Evolutionary conservation across 2,329 filamentous ascomycete genomes (phyloP), one percentile per base, ranked within the genome.

Genomic region (Penicillium capsulatum): DNA sequence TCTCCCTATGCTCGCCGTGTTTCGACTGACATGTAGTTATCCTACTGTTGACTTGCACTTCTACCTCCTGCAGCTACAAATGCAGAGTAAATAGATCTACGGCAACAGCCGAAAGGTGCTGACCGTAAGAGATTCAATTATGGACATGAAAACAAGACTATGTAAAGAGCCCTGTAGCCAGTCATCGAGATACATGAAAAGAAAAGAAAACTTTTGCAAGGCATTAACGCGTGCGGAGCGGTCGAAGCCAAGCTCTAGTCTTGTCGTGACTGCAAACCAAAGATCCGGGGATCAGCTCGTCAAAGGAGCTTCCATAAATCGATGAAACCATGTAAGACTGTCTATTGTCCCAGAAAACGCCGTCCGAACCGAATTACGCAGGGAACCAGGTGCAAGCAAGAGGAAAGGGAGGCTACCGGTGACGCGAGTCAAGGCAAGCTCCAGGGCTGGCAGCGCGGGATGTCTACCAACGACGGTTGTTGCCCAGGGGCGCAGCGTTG

Each of bases 401-500:
- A 45, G 43, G 41, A 50, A 46, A 40, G 35, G 44, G 51, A 47
- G 51, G 60, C 57, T 61, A 64, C 59, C 60, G 38, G 36, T 42
- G 17, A 39, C 40, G 45, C 44, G 49, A 49, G 40, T 47, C 42
- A 43, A 54, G 54, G 58, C 53, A 52, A 54, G 53, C 50, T 57
- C 50, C 44, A 44, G 45, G 47, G 48, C 47, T 54, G 50, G 26
- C 5, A 28, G 26, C 22, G 29, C 36, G 31, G 38, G 40, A 42
- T 37, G 39, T 57, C 58, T 75, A 80, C 77, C 77, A 81, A 61
- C 76, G 74, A 56, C 75, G 71, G 65, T 66, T 69, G 49, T 63
- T 65, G 52, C 76, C 76, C 51, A 81, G 65, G 39, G 76, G 76
- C 50, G 77, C 77, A 54, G 70, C 63, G 61, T 81, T 81, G 57